Percentiles rank a stretch among this genome's conserved stretches.
Conservation (phyloP, 768 basidiomycete species). For the Mycena floridula region DNA sequence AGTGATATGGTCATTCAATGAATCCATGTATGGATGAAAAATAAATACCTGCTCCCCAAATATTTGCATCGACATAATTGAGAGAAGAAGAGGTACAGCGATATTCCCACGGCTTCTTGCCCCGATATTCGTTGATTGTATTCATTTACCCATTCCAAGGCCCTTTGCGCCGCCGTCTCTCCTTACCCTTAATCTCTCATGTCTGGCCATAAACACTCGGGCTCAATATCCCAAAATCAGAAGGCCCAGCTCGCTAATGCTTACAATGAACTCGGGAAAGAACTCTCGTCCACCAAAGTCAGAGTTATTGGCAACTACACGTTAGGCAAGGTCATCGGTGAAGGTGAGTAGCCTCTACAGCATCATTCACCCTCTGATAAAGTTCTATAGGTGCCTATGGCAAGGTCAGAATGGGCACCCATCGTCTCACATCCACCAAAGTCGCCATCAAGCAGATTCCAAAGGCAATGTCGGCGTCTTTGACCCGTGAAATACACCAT, state of each 20-base stretch:
- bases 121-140: too few relatives aligned
- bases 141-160: too few relatives aligned
- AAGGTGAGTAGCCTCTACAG: slow-evolving; percentile 50
- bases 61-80: slow-evolving; percentile 66
- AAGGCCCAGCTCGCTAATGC: slow-evolving; percentile 89
- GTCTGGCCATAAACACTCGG: slow-evolving; percentile 57
- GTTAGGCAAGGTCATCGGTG: slow-evolving; percentile 88
- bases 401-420: slow-evolving; percentile 90
- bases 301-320: slow-evolving; percentile 94
- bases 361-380: not conserved
- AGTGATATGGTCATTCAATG: not conserved
- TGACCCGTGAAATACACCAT: slow-evolving; percentile 98
- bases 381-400: slow-evolving; percentile 77
- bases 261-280: slow-evolving; percentile 96
- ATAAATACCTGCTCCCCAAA: slow-evolving; percentile 52
- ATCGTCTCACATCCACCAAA: slow-evolving; percentile 84
- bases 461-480: slow-evolving; percentile 82
- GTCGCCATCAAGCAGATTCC: slow-evolving; percentile 99
- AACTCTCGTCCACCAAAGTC: slow-evolving; percentile 85
- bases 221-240: slow-evolving; percentile 65
- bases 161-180: too few relatives aligned
- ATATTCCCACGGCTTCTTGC: too few relatives aligned
- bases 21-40: not conserved
- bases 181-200: too few relatives aligned
- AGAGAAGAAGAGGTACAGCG: too few relatives aligned